Base-by-base conservation (phyloP, 495 filamentous ascomycete species). In the Hyphodiscus hymeniophilus region DNA sequence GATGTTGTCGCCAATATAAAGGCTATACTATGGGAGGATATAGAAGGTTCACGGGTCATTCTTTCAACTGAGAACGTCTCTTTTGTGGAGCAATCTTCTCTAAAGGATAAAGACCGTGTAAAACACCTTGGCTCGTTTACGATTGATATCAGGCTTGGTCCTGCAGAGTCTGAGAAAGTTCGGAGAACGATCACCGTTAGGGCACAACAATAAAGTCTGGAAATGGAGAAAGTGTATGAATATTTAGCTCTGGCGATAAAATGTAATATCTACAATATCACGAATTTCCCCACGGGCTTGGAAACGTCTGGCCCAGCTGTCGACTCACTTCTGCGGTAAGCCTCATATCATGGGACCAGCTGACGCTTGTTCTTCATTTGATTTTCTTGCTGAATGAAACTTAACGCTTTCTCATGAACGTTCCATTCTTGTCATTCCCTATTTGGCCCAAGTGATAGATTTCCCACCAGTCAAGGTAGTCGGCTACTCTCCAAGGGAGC, bases 91-190 rank as follows among this genome's bases (percentile, higher is more conserved):
- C 28, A 24, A 51, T 28, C n/a, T n/a, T n/a, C n/a, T n/a, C 34
- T 48, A 62, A 54, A 41, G 20, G 66, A 66, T 15, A 57, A 56
- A 30, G 64, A 72, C 49, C 62, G 69, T 52, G 60, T 82, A 15
- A 81, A 81, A 64, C 59, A 65, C 26, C 53, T 82, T 5, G 79
- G 79, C 12, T 59, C 68, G 16, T 81, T 72, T 48, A 58, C 64
- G 30, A 64, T 81, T 41, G 73, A 78, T 51, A 71, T 82, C 30
- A 60, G 52, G 42, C 53, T 77, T 34, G 74, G 70, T 15, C n/a
- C 23, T 39, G 79, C 75, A 2, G 69, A 64, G 13, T 60, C 53
- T 3, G 49, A 66, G 32, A 55, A 62, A 5, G 51, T 79, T 5
- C 63, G 55, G 50, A 63, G 77, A 55, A 68, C 51, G 12, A 69